Evolutionary conservation across 257 asterid species (phyloP).

Genomic region (Solanum habrochaites): DNA sequence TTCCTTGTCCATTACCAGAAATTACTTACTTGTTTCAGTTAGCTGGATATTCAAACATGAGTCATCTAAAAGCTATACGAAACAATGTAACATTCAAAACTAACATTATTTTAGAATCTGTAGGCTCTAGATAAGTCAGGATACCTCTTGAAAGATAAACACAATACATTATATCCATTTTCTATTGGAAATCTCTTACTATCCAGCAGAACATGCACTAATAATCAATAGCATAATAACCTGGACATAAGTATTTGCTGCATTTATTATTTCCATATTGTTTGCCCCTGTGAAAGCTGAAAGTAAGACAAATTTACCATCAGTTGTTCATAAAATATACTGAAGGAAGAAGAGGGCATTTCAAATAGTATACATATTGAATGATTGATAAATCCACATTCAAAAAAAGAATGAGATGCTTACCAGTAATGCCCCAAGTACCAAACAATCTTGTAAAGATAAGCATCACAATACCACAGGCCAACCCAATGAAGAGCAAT

Average conservation of each 20-base stretch:
- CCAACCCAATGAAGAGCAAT: slow-evolving; percentile 74
- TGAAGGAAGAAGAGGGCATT: not conserved
- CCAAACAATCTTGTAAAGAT: slow-evolving; percentile 65
- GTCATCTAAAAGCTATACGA: not conserved
- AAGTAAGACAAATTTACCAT: slow-evolving; percentile 4
- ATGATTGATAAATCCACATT: not conserved
- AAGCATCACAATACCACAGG: slow-evolving; percentile 69
- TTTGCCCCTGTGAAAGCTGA: slow-evolving; percentile 88
- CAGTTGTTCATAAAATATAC: not conserved
- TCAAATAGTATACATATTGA: not conserved
- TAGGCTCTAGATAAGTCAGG: not conserved
- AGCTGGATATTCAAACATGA: not conserved
- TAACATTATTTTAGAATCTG: not conserved
- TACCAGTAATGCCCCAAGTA: slow-evolving; percentile 70
- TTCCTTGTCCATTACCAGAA: not conserved
- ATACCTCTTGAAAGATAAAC: not conserved
- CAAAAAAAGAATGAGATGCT: not conserved
- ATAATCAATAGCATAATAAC: slow-evolving; percentile 14
- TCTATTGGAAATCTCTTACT: not conserved
- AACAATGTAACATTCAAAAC: not conserved
- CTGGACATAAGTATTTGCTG: slow-evolving; percentile 91
- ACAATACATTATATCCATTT: not conserved
- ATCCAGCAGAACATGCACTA: not conserved
- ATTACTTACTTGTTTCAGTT: not conserved
- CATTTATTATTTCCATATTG: slow-evolving; percentile 50